A percentile compares a stretch with the other conserved stretches of the same genome.
Conservation (phyloP, 148 eudicot genomes). For the Fagopyrum homotropicum region DNA sequence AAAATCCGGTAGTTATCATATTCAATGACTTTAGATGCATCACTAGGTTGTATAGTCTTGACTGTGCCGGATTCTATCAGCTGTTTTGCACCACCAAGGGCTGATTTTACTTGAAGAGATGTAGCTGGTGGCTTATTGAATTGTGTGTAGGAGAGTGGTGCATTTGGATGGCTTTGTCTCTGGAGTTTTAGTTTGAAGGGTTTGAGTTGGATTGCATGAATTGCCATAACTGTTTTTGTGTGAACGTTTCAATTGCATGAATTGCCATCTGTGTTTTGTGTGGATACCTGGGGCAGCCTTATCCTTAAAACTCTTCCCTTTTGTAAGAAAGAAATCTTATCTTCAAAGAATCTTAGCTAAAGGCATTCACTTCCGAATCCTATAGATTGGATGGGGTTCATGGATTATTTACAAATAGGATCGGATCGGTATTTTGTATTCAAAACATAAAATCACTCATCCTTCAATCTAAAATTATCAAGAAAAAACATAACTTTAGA, state of each 20-base stretch:
- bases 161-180: constrained; percentile 7
- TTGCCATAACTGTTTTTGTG: constrained; percentile 3
- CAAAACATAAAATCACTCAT: not conserved
- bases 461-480: too few relatives aligned
- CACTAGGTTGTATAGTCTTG: constrained; percentile 47
- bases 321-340: not conserved
- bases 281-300: not conserved
- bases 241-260: not conserved
- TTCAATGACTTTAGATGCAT: constrained; percentile 43
- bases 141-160: not conserved
- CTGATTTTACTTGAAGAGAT: constrained; percentile 23
- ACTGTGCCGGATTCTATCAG: constrained; percentile 61
- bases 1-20: constrained; percentile 51
- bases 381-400: not conserved
- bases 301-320: not conserved
- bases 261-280: constrained; percentile 1
- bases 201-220: constrained; percentile 7
- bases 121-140: not conserved
- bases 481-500: too few relatives aligned
- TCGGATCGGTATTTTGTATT: not conserved
- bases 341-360: not conserved
- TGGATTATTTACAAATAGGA: too few relatives aligned
- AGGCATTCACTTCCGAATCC: not conserved
- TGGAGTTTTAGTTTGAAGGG: constrained; percentile 17
- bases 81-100: constrained; percentile 41